These are phyloP conservation scores for Phytophthora capsici DNA, from an alignment of 352 stramenopile genomes.

Conservation along the genomic window DNA sequence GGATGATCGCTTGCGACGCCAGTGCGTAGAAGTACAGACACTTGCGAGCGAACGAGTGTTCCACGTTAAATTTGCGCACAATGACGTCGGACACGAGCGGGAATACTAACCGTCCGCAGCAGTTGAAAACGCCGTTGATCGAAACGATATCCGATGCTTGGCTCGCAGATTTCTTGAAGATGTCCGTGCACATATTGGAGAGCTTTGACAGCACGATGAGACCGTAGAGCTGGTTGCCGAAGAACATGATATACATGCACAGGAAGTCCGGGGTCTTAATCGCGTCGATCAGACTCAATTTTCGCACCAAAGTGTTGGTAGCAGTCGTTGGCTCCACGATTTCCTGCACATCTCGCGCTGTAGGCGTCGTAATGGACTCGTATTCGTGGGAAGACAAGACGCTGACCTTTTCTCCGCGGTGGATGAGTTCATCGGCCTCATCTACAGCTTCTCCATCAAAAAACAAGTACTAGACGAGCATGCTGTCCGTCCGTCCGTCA, in stretches of 20 bases:
- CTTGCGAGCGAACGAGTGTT: slow-evolving; percentile 53
- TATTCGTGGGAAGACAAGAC: slow-evolving; percentile 47
- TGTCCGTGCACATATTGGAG: slow-evolving; percentile 54
- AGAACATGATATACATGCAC: slow-evolving; percentile 76
- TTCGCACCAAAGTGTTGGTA: slow-evolving; percentile 47
- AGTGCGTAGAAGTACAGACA: slow-evolving; percentile 69
- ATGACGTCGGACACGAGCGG: slow-evolving; percentile 48
- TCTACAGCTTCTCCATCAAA: slow-evolving; percentile 52
- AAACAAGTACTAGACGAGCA: no score
- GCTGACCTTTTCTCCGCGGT: slow-evolving; percentile 42
- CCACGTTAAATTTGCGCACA: slow-evolving; percentile 45
- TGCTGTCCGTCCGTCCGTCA: no score
- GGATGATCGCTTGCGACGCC: slow-evolving; percentile 62
- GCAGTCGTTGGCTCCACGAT: slow-evolving; percentile 31
- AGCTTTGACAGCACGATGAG: slow-evolving; percentile 70
- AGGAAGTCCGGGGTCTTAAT: slow-evolving; percentile 66
- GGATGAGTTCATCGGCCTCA: slow-evolving; percentile 35
- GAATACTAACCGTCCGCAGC: slow-evolving; percentile 47
- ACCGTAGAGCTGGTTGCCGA: slow-evolving; percentile 60
- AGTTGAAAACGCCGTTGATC: slow-evolving; percentile 66
- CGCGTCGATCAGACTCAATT: slow-evolving; percentile 53
- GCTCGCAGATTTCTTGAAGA: slow-evolving; percentile 44
- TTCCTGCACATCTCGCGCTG: slow-evolving; percentile 37
- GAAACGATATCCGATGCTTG: slow-evolving; percentile 53
- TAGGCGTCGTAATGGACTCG: slow-evolving; percentile 49